These are phyloP conservation scores for Emericellopsis atlantica DNA, from an alignment of 2,329 filamentous ascomycete genomes.

Conservation along the genomic window DNA sequence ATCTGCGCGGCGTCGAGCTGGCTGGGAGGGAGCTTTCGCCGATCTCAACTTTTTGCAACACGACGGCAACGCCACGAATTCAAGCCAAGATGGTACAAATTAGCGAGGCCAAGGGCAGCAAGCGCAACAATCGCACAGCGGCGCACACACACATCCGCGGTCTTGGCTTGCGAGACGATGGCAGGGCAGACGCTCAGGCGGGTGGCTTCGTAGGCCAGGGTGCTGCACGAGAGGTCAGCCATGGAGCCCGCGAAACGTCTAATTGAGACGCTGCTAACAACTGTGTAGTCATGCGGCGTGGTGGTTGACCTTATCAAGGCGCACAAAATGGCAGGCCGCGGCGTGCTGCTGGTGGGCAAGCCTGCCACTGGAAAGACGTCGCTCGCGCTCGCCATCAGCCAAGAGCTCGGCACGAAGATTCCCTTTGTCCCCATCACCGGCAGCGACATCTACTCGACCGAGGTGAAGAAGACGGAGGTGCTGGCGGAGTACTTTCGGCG, in stretches of 20 bases:
- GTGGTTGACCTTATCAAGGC: conserved; percentile 91
- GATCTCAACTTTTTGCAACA: neutral
- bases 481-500: conserved; percentile 98
- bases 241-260: too few relatives aligned
- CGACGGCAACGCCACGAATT: neutral
- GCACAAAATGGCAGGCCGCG: conserved; percentile 95
- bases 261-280: too few relatives aligned
- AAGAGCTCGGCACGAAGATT: conserved; percentile 95
- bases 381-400: conserved; percentile 85
- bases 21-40: too few relatives aligned
- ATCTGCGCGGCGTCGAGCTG: too few relatives aligned
- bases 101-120: conserved; percentile 88
- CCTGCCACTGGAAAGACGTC: conserved; percentile 97
- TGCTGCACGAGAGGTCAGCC: conserved; percentile 69
- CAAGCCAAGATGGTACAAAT: conserved; percentile 62
- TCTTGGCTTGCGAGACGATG: conserved; percentile 75
- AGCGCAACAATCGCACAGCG: conserved; percentile 90
- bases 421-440: conserved; percentile 97
- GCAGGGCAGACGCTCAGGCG: conserved; percentile 65
- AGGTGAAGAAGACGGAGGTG: conserved; percentile 99
- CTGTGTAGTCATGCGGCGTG: conserved; percentile 69
- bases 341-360: conserved; percentile 84
- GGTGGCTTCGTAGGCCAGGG: conserved; percentile 85
- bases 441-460: conserved; percentile 93
- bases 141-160: conserved; percentile 98